Base-by-base conservation (phyloP, 148 eudicot species). In the Fagopyrum tataricum region DNA sequence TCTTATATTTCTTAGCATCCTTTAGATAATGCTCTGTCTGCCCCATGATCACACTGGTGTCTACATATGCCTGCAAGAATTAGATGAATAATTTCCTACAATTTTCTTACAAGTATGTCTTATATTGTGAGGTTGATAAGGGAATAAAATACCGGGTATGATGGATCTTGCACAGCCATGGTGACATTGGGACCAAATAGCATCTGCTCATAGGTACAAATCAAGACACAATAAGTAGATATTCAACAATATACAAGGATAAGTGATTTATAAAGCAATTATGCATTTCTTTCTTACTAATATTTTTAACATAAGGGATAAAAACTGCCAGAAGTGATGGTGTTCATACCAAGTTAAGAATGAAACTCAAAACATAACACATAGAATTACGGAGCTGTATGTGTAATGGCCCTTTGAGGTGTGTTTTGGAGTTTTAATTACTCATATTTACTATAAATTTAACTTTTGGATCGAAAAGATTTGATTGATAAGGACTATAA, bases 21-120 rank as follows among this genome's bases (percentile, higher is more conserved):
- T 89, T 85, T 80, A 87, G 87, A 77, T 81, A 93, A 46, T 53
- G 78, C 53, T 92, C 90, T 13, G 97, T 89, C 82, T 88, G 96
- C 64, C 97, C 98, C 91, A 94, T 80, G 51, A 90, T 93, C 37
- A 93, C 96, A 78, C 98, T 85, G 41, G 96, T 90, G 76, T 93
- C 98, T 42, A 90, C 98, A 81, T 93, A 93, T 12, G 96, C 98
- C 93, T 94, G 83, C 72, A 72, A 52, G 24, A 6, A 24, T 59
- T 39, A 31, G 9, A 14, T 37, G 26, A 31, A 31, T 6, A 64
- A 2, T 37, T 39, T 4, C 37, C 69, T 37, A 31, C 37, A 31
- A 31, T 31, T 31, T 31, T 31, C 41, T 64, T 37, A 39, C 10
- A 64, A 64, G 15, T n/a, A n/a, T n/a, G n/a, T n/a, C n/a, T n/a